phyloP scores from a whole-genome alignment of 768 basidiomycete genomes.

The Trametes cingulata region DNA sequence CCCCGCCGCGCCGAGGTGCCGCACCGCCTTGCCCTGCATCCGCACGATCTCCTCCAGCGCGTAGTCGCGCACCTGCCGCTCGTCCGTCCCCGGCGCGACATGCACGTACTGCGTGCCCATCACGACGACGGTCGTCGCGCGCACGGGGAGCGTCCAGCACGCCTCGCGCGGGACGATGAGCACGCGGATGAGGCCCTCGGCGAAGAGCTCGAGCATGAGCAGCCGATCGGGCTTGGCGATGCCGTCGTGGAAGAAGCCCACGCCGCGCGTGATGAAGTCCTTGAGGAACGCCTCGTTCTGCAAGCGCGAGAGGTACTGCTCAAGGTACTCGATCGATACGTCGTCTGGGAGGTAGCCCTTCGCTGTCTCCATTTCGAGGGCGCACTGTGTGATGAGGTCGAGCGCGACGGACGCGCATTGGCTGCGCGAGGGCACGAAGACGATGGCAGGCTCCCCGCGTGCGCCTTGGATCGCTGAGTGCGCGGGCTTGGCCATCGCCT shows the following conservation, averaged over 20 bases:
- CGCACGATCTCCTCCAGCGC: constrained; percentile 75
- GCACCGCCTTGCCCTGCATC: constrained; percentile 90
- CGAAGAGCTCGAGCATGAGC: constrained; percentile 78
- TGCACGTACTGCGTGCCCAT: constrained; percentile 90
- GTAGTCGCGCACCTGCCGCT: constrained; percentile 81
- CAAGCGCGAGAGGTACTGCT: constrained; percentile 57
- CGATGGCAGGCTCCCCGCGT: constrained; percentile 55
- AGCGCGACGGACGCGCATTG: constrained; percentile 75
- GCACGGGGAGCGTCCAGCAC: constrained; percentile 88
- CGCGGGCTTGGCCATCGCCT: constrained; percentile 89
- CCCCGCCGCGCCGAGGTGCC: constrained; percentile 49
- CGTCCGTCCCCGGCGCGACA: constrained; percentile 44
- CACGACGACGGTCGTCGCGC: constrained; percentile 78
- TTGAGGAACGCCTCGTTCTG: constrained; percentile 56
- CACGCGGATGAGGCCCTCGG: constrained; percentile 75
- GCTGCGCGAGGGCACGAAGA: constrained; percentile 85
- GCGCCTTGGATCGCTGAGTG: constrained; percentile 67
- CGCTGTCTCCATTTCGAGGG: constrained; percentile 68
- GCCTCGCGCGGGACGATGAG: constrained; percentile 81
- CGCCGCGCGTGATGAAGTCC: constrained; percentile 80
- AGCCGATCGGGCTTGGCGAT: constrained; percentile 66
- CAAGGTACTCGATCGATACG: constrained; percentile 53
- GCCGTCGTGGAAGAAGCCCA: constrained; percentile 85
- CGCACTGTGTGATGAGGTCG: constrained; percentile 87
- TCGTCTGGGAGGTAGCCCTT: constrained; percentile 64